A percentile compares a stretch with the other conserved stretches of the same genome.
Evolutionary conservation across 2,329 filamentous ascomycete genomes (phyloP).

Genomic region (Trichoderma aggressivum): DNA sequence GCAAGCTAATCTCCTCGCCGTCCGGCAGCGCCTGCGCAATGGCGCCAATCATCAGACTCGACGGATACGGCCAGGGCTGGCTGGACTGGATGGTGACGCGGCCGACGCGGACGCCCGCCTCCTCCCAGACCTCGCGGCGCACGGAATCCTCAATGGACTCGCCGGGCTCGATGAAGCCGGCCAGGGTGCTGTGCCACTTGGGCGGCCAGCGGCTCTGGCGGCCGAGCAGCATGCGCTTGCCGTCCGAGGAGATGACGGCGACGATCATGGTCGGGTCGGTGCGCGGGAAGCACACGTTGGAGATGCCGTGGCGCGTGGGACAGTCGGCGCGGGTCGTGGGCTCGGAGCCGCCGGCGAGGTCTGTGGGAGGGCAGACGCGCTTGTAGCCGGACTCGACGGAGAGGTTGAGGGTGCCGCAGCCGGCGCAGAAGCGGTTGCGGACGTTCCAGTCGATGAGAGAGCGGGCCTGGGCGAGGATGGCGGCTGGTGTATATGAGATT

Average conservation of each 20-base stretch:
- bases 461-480: constrained; percentile 85
- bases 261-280: constrained; percentile 96
- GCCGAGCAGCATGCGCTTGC: constrained; percentile 75
- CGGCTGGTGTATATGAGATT: constrained; percentile 52
- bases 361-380: constrained; percentile 70
- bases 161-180: constrained; percentile 80
- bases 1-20: constrained; percentile 77
- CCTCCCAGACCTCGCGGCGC: constrained; percentile 81
- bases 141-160: constrained; percentile 85
- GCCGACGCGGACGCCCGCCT: constrained; percentile 72
- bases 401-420: constrained; percentile 80
- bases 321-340: constrained; percentile 64
- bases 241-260: constrained; percentile 80
- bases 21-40: constrained; percentile 77
- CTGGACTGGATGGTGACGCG: constrained; percentile 78
- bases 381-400: constrained; percentile 78
- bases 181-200: constrained; percentile 84
- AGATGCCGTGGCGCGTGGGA: constrained; percentile 77
- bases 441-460: constrained; percentile 92
- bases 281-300: constrained; percentile 86
- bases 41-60: constrained; percentile 81
- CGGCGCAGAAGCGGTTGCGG: constrained; percentile 86
- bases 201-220: constrained; percentile 79
- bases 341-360: constrained; percentile 48
- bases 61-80: constrained; percentile 85